These are phyloP conservation scores for Entomortierella chlamydospora DNA, from an alignment of 192 early-diverging fungal species.

Conservation along the genomic window DNA sequence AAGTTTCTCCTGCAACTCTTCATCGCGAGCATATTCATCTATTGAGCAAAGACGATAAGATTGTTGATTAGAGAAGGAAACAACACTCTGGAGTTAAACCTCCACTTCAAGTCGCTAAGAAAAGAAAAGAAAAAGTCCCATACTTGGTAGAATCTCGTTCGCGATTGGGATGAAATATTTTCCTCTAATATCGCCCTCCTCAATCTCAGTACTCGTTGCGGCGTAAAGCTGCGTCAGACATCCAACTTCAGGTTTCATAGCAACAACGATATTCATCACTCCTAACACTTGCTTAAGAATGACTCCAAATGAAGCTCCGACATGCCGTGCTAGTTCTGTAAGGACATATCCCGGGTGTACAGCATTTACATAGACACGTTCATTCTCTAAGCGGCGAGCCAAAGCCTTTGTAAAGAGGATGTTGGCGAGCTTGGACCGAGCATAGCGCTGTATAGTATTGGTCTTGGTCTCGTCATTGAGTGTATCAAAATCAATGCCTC, in stretches of 20 bases:
- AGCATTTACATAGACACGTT: constrained; percentile 36
- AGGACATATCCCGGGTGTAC: constrained; percentile 16
- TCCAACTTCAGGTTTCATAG: constrained; percentile 39
- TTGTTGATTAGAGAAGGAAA: too few relatives aligned
- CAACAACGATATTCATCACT: background rate
- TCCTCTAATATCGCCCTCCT: constrained; percentile 48
- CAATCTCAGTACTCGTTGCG: constrained; percentile 63
- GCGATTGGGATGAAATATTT: constrained; percentile 41
- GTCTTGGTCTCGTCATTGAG: constrained; percentile 40
- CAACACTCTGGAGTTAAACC: background rate
- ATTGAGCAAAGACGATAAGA: too few relatives aligned
- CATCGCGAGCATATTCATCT: background rate
- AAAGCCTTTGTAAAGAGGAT: constrained; percentile 60
- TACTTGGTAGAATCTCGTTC: constrained; percentile 14
- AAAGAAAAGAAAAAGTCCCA: background rate
- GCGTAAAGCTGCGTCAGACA: constrained; percentile 60
- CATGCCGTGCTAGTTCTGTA: constrained; percentile 2
- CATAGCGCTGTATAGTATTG: constrained; percentile 39
- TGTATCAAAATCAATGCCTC: constrained; percentile 51
- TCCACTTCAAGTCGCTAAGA: too few relatives aligned
- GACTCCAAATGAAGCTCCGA: too few relatives aligned
- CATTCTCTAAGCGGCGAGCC: constrained; percentile 33
- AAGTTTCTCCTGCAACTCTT: background rate
- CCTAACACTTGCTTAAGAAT: too few relatives aligned
- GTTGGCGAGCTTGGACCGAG: constrained; percentile 63